Conservation (phyloP, 2,329 filamentous ascomycete genomes). For the Phialemonium atrogriseum region DNA sequence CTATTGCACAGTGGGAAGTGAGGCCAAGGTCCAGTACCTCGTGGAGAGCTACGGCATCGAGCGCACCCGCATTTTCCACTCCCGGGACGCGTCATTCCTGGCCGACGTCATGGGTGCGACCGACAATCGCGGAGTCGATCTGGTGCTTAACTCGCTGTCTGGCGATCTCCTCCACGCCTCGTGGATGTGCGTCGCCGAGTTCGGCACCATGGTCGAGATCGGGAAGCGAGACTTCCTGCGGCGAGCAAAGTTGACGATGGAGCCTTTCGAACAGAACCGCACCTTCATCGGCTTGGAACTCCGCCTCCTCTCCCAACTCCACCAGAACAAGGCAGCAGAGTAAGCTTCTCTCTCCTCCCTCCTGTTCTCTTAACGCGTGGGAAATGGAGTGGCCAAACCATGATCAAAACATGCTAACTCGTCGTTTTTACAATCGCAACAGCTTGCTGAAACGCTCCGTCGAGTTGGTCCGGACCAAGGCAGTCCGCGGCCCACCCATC, state of each 20-base stretch:
- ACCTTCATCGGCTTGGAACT: slow-evolving; percentile 26
- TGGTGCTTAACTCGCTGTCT: slow-evolving; percentile 32
- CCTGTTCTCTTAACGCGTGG: no score
- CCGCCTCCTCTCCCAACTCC: slow-evolving; percentile 9
- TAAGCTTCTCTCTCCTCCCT: no score
- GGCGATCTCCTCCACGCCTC: slow-evolving; percentile 31
- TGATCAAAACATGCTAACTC: no score
- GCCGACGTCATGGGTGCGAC: slow-evolving; percentile 7
- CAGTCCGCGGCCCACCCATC: slow-evolving; percentile 14
- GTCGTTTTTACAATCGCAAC: no score
- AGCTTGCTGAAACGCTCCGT: slow-evolving; percentile 3
- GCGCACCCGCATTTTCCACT: slow-evolving; percentile 10
- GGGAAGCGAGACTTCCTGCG: slow-evolving; percentile 32
- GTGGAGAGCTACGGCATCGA: slow-evolving; percentile 21
- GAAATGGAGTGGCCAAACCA: no score
- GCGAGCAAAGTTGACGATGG: slow-evolving; percentile 33
- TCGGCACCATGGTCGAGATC: slow-evolving; percentile 37
- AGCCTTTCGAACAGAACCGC: slow-evolving; percentile 28
- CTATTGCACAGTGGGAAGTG: slow-evolving; percentile 19
- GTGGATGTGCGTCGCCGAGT: slow-evolving; percentile 35
- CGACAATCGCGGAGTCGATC: slow-evolving; percentile 9
- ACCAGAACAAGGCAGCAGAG: slow-evolving; percentile 9
- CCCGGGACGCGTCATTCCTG: slow-evolving; percentile 9
- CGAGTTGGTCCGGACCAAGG: slow-evolving; percentile 10
- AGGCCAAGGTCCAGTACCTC: slow-evolving; percentile 26